Percentiles rank a stretch among this genome's conserved stretches.
phyloP scores from a whole-genome alignment of 2,329 filamentous ascomycete species.

The Apiospora rasikravindrae region DNA sequence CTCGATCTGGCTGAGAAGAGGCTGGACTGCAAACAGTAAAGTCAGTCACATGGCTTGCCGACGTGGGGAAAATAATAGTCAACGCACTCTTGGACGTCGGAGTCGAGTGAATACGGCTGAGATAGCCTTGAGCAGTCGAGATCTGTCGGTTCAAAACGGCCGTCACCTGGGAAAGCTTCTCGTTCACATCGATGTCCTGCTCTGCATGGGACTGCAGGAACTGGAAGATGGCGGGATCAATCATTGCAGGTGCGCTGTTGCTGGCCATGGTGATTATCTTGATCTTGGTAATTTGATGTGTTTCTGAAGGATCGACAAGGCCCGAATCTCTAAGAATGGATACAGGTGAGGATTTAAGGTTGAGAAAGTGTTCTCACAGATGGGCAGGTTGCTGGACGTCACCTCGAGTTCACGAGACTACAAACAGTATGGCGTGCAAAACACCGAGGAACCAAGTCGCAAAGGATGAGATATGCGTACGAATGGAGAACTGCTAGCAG shows the following conservation, averaged over 20 bases:
- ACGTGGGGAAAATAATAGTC: neutral
- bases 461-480: neutral
- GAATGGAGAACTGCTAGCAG: neutral
- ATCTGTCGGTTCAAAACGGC: constrained; percentile 85
- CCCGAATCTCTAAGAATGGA: constrained; percentile 17
- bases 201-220: constrained; percentile 89
- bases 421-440: neutral
- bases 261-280: constrained; percentile 31
- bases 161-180: constrained; percentile 82
- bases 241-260: constrained; percentile 52
- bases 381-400: constrained; percentile 10
- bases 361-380: neutral
- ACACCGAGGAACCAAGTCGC: neutral
- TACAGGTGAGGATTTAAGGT: neutral
- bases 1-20: constrained; percentile 73
- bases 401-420: neutral
- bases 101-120: constrained; percentile 90
- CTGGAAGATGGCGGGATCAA: constrained; percentile 85
- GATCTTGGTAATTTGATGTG: neutral
- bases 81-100: constrained; percentile 62
- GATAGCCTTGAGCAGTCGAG: constrained; percentile 77
- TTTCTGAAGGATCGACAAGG: constrained; percentile 15
- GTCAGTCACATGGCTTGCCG: neutral
- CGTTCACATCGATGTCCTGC: constrained; percentile 80
- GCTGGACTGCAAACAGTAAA: constrained; percentile 58